These are phyloP conservation scores for Parasitella parasitica DNA, from an alignment of 371 early-diverging fungal genomes.

Conservation along the genomic window DNA sequence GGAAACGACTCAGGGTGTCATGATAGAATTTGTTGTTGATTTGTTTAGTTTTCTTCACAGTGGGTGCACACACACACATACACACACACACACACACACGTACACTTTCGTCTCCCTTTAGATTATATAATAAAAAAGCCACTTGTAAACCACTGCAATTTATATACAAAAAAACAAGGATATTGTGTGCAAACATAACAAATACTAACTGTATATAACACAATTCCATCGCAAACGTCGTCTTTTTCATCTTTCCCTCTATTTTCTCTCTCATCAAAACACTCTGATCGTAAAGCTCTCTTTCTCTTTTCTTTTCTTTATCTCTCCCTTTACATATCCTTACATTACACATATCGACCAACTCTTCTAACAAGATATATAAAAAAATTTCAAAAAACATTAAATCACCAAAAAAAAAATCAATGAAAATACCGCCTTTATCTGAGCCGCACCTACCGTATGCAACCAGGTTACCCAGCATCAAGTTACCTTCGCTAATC, in stretches of 20 bases:
- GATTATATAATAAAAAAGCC: slow-evolving; percentile 3
- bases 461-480: background rate
- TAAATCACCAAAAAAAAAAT: background rate
- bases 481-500: background rate
- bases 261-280: background rate
- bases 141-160: background rate
- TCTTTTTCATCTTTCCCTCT: background rate
- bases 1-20: slow-evolving; percentile 16
- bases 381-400: background rate
- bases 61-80: background rate
- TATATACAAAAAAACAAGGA: background rate
- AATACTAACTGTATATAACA: background rate
- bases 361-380: no score
- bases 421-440: background rate
- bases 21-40: background rate
- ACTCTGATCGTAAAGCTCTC: no score
- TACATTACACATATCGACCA: background rate
- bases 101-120: no score
- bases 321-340: background rate
- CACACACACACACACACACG: background rate
- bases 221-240: background rate
- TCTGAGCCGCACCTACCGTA: background rate
- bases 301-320: background rate
- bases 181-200: background rate
- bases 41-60: background rate